Evolutionary conservation across 225 moss, liverwort and hornwort genomes (phyloP).

Genomic region (Pleurozium schreberi): DNA sequence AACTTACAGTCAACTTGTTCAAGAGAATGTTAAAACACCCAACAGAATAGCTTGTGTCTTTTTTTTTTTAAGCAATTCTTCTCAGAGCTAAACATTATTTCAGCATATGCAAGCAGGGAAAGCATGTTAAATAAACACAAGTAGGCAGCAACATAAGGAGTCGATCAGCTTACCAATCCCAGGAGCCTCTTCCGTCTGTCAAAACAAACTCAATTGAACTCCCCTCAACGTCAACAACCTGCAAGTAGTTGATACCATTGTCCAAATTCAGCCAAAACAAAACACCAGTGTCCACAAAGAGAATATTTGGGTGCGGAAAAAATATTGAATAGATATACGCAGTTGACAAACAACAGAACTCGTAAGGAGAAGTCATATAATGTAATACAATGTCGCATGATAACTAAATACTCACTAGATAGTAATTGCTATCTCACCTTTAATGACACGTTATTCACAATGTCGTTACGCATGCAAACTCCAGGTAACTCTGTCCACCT

Average conservation of each 20-base stretch:
- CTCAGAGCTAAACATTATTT: not conserved
- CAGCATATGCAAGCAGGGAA: no score
- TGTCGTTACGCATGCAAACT: slow-evolving; percentile 35
- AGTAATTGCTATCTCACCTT: slow-evolving; percentile 17
- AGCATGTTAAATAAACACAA: no score
- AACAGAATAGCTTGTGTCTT: no score
- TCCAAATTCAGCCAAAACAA: not conserved
- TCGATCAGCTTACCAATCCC: slow-evolving; percentile 47
- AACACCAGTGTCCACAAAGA: not conserved
- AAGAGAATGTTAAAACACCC: not conserved
- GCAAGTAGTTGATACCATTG: not conserved
- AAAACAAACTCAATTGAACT: slow-evolving; percentile 56
- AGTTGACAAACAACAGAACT: not conserved
- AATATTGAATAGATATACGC: not conserved
- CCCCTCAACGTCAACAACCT: slow-evolving; percentile 42
- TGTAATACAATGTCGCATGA: not conserved
- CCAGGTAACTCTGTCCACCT: slow-evolving; percentile 56
- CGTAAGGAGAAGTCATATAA: not conserved
- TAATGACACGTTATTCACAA: slow-evolving; percentile 8
- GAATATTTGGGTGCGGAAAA: not conserved
- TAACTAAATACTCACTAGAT: not conserved
- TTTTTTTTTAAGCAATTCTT: not conserved
- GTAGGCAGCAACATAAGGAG: not conserved
- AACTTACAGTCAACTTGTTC: not conserved
- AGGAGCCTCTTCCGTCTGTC: slow-evolving; percentile 51